These are phyloP conservation scores for Sarocladium strictum DNA, from an alignment of 2,329 filamentous ascomycete species.

Conservation along the genomic window DNA sequence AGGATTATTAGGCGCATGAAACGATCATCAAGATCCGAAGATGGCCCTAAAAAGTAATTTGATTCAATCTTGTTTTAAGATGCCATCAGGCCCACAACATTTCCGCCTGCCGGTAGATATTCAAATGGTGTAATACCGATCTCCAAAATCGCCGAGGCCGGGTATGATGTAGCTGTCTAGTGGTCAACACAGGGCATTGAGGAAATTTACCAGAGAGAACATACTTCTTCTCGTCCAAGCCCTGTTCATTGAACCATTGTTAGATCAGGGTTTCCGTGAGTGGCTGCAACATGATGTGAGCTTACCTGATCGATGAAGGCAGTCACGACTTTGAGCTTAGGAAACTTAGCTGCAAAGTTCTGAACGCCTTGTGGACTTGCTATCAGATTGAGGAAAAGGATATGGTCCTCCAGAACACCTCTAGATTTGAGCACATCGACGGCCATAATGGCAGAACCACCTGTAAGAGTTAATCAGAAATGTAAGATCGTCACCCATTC, in stretches of 20 bases:
- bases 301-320: conserved; percentile 82
- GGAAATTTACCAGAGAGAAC: conserved; percentile 24
- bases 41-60: neutral
- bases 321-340: conserved; percentile 84
- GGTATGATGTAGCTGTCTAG: conserved; percentile 80
- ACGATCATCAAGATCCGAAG: neutral
- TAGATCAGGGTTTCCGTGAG: conserved; percentile 19
- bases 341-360: conserved; percentile 84
- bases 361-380: conserved; percentile 91
- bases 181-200: conserved; percentile 26
- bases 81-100: neutral
- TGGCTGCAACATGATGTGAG: conserved; percentile 10
- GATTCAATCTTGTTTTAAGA: too few species aligned
- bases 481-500: neutral
- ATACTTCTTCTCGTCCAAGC: conserved; percentile 92
- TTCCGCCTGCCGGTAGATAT: neutral
- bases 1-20: conserved; percentile 26
- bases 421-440: conserved; percentile 86
- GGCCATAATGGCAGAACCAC: conserved; percentile 93
- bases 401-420: conserved; percentile 90
- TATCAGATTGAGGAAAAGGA: conserved; percentile 94
- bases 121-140: conserved; percentile 89
- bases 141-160: conserved; percentile 90
- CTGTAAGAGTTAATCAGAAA: conserved; percentile 34
- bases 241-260: conserved; percentile 32